These are phyloP conservation scores for Didymella glomerata DNA, from an alignment of 2,329 filamentous ascomycete species.

Conservation along the genomic window DNA sequence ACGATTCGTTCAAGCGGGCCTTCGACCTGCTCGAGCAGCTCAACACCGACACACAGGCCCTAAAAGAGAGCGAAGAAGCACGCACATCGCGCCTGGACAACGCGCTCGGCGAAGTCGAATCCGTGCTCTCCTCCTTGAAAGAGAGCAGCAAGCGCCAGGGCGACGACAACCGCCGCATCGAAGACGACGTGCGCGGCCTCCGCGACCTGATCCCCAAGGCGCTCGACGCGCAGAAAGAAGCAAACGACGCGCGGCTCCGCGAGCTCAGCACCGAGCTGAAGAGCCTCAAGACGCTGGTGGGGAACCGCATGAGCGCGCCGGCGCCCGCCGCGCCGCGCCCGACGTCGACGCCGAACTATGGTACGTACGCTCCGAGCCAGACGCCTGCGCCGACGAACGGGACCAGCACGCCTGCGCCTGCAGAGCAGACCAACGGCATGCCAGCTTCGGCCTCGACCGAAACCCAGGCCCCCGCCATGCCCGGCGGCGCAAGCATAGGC, in stretches of 20 bases:
- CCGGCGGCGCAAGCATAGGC: slow-evolving; percentile 18
- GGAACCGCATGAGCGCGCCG: slow-evolving; percentile 62
- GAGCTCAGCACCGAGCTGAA: slow-evolving; percentile 88
- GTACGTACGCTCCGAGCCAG: slow-evolving; percentile 22
- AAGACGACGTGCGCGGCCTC: slow-evolving; percentile 83
- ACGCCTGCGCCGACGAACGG: slow-evolving; percentile 34
- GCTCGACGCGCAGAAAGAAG: slow-evolving; percentile 85
- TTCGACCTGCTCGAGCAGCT: slow-evolving; percentile 93
- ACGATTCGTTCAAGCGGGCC: slow-evolving; percentile 91
- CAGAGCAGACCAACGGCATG: slow-evolving; percentile 32
- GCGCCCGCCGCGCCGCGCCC: slow-evolving; percentile 40
- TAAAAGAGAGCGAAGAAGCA: slow-evolving; percentile 86
- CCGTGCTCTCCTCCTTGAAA: slow-evolving; percentile 82
- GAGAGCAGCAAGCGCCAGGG: slow-evolving; percentile 81
- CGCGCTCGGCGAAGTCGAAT: slow-evolving; percentile 84
- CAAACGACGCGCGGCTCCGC: slow-evolving; percentile 79
- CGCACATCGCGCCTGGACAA: slow-evolving; percentile 84
- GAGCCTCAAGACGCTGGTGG: slow-evolving; percentile 88
- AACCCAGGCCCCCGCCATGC: slow-evolving; percentile 28
- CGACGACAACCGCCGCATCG: slow-evolving; percentile 84
- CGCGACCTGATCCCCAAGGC: slow-evolving; percentile 89
- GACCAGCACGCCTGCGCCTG: slow-evolving; percentile 35
- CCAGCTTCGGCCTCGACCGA: slow-evolving; percentile 25
- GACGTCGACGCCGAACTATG: slow-evolving; percentile 38
- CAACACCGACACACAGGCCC: slow-evolving; percentile 83